phyloP scores from a whole-genome alignment of 495 filamentous ascomycete species.

The Aspergillus cristatus region DNA sequence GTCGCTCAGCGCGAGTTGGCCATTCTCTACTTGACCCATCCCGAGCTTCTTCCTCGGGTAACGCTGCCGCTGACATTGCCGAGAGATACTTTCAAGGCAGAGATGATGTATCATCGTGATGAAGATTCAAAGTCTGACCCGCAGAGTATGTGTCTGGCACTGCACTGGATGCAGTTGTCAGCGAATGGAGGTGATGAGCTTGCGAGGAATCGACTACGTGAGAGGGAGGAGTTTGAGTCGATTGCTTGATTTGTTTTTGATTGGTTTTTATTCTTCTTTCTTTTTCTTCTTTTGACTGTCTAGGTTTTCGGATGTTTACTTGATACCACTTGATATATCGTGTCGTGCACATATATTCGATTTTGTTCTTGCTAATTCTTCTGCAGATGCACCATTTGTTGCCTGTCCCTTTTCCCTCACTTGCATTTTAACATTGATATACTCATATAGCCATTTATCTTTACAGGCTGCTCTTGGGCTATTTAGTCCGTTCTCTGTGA shows the following conservation, averaged over 20 bases:
- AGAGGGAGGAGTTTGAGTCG: constrained; percentile 54
- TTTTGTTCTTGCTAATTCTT: constrained; percentile 9
- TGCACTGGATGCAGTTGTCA: constrained; percentile 97
- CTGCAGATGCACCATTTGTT: constrained; percentile 4
- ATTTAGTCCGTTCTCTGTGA: too few species aligned
- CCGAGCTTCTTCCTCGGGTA: constrained; percentile 74
- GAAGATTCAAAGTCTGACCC: constrained; percentile 61
- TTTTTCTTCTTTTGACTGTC: constrained; percentile 5
- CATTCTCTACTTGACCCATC: constrained; percentile 89
- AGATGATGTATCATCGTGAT: constrained; percentile 60
- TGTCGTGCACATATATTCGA: constrained; percentile 5
- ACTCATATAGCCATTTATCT: too few species aligned
- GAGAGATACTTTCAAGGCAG: constrained; percentile 83
- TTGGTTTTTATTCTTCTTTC: constrained; percentile 4
- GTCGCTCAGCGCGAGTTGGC: constrained; percentile 92
- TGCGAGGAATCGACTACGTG: constrained; percentile 74
- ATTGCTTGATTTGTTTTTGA: constrained; percentile 26
- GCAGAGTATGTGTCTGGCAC: constrained; percentile 86
- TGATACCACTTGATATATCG: constrained; percentile 15
- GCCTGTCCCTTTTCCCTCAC: neutral
- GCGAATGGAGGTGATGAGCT: constrained; percentile 79
- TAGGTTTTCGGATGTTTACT: constrained; percentile 9
- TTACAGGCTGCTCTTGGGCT: too few species aligned
- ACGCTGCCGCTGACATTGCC: constrained; percentile 79
- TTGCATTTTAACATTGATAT: too few species aligned